A percentile compares a stretch with the other conserved stretches of the same genome.
These are phyloP conservation scores for Panicum virgatum DNA, from an alignment of 202 grass and related monocot species.

Conservation along the genomic window DNA sequence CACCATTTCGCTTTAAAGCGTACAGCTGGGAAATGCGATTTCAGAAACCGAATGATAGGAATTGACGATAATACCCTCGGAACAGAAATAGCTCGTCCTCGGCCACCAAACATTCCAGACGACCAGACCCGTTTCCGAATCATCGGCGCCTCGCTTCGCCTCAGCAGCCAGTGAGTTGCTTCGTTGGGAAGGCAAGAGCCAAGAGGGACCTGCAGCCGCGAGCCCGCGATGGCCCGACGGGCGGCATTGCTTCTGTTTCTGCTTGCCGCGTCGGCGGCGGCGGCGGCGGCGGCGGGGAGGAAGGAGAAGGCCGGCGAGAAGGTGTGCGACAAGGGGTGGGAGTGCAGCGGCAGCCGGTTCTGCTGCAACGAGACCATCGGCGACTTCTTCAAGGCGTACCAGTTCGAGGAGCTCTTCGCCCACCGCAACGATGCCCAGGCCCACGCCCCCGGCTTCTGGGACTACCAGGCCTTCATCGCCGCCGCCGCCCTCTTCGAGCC, in stretches of 20 bases:
- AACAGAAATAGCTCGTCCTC: no score
- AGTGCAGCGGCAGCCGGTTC: conserved; percentile 66
- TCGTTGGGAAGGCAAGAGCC: not conserved
- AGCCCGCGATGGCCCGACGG: not conserved
- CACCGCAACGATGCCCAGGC: conserved; percentile 43
- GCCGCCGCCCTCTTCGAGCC: conserved; percentile 60
- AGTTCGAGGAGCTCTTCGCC: conserved; percentile 79
- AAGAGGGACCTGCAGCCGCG: not conserved
- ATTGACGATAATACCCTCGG: no score
- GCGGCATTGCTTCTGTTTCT: conserved; percentile 35
- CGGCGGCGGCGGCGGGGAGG: conserved; percentile 32
- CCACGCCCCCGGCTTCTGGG: conserved; percentile 70
- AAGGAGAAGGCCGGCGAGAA: conserved; percentile 32
- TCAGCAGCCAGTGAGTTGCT: not conserved
- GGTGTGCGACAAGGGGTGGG: conserved; percentile 68
- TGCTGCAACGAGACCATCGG: conserved; percentile 72
- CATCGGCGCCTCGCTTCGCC: not conserved
- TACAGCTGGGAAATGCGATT: no score
- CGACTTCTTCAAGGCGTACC: conserved; percentile 65
- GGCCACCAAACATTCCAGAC: no score
- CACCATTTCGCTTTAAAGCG: no score
- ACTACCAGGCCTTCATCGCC: conserved; percentile 63
- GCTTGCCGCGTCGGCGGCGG: conserved; percentile 12
- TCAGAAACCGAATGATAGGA: no score
- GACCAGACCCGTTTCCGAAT: no score